Base-by-base conservation (phyloP, 345 rosid species). In the Reutealis trisperma region DNA sequence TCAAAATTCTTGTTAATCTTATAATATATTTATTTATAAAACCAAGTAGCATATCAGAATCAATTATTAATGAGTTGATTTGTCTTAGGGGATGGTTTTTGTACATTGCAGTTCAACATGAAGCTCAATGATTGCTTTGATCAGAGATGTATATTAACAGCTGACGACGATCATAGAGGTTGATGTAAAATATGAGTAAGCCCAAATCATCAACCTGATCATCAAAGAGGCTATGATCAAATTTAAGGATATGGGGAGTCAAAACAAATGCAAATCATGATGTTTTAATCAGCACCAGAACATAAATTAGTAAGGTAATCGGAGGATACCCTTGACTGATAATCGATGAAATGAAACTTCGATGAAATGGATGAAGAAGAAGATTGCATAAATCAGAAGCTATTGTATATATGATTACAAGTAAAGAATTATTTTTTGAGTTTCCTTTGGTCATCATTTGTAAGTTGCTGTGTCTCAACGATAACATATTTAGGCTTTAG, bases 91-190 rank as follows among this genome's bases (percentile, higher is more conserved):
- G 21, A 58, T 22, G 44, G 51, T 75, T 44, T 76, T 37, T 66
- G n/a, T 19, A 47, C 68, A n/a, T 55, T 22, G 70, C 62, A 61
- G 63, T 18, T 63, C n/a, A 78, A 30, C 61, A 24, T 27, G 73
- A 67, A 82, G 84, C 63, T 71, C 75, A 77, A 70, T 66, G 70
- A 82, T 70, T 34, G 30, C 30, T 69, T 22, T 24, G 27, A 47
- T 47, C 51, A 67, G 58, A 62, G 51, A 59, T 74, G 75, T 32
- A 67, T 72, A 59, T 18, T 34, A 55, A n/a, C 55, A 3, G 62
- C 70, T 57, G 69, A 79, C 67, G n/a, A n/a, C n/a, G n/a, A n/a
- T n/a, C 32, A 70, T 66, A 62, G 57, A 71, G 72, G 69, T 61
- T 79, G 61, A 24, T 74, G 69, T 34, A 71, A 59, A 45, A 37